Evolutionary conservation across 768 basidiomycete genomes (phyloP).

Genomic region (Grammothele lineata): DNA sequence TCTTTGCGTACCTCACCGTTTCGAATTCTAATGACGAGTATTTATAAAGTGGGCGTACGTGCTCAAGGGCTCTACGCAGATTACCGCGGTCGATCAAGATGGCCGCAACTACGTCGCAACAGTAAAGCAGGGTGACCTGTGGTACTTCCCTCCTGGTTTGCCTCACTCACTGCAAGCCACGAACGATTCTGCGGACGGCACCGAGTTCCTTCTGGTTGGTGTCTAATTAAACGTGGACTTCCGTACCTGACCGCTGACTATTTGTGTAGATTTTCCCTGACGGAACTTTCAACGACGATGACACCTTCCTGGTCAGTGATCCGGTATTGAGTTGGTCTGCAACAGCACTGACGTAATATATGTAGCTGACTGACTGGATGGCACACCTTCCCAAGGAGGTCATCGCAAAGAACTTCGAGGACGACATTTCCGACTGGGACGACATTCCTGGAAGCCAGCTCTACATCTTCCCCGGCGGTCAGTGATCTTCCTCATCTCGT

Average conservation of each 20-base stretch:
- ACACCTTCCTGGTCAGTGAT: conserved; percentile 36
- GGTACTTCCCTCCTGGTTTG: conserved; percentile 54
- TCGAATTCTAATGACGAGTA: neutral
- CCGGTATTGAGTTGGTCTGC: conserved; percentile 7
- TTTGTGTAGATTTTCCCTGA: conserved; percentile 35
- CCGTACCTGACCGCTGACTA: neutral
- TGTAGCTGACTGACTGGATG: conserved; percentile 56
- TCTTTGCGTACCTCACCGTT: neutral
- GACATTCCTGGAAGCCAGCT: conserved; percentile 49
- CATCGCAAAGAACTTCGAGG: conserved; percentile 61
- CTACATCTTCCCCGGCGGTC: conserved; percentile 48
- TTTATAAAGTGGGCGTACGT: conserved; percentile 28
- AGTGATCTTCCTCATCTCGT: conserved; percentile 5
- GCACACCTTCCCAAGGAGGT: conserved; percentile 59
- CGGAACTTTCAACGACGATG: conserved; percentile 50
- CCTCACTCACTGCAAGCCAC: conserved; percentile 55
- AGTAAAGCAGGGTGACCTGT: conserved; percentile 45
- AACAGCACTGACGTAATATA: conserved; percentile 20
- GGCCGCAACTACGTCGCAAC: conserved; percentile 48
- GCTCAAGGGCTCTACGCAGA: conserved; percentile 29
- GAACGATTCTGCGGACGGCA: conserved; percentile 33
- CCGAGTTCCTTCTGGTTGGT: conserved; percentile 49
- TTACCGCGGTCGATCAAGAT: conserved; percentile 43
- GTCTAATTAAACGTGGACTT: neutral
- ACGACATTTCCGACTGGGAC: conserved; percentile 43